Conservation (phyloP, 768 basidiomycete species). For the Naganishia kalamii region DNA sequence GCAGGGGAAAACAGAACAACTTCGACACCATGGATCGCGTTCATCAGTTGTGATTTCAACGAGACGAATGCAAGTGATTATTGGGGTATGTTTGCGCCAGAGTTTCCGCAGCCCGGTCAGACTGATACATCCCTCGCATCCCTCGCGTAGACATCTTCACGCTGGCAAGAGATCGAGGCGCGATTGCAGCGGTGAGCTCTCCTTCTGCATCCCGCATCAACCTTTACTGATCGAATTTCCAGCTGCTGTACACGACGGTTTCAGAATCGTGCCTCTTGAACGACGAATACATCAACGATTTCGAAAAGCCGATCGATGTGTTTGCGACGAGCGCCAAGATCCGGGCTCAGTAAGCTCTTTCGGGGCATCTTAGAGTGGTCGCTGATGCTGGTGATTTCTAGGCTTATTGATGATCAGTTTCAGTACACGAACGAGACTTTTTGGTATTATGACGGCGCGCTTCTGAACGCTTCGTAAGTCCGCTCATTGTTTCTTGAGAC, state of each 20-base stretch:
- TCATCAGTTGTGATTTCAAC: conserved; percentile 75
- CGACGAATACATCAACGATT: conserved; percentile 59
- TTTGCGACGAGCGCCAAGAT: conserved; percentile 59
- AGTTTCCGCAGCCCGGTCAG: not conserved
- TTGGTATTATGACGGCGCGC: conserved; percentile 55
- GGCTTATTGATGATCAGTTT: conserved; percentile 57
- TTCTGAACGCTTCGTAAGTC: conserved; percentile 54
- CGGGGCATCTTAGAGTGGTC: too few species aligned
- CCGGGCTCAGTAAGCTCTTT: conserved; percentile 52
- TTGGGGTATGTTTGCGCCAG: conserved; percentile 31
- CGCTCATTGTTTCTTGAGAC: not conserved
- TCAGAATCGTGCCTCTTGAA: conserved; percentile 72
- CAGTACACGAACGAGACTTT: conserved; percentile 54
- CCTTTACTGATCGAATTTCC: not conserved
- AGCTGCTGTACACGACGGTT: conserved; percentile 72
- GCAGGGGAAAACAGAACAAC: conserved; percentile 51
- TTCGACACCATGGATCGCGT: conserved; percentile 81
- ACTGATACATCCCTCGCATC: too few species aligned
- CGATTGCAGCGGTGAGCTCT: conserved; percentile 64
- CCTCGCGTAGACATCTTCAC: conserved; percentile 65
- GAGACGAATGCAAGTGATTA: conserved; percentile 54
- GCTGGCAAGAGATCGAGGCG: conserved; percentile 68
- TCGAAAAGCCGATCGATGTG: conserved; percentile 52
- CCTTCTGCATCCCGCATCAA: not conserved
- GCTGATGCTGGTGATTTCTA: conserved; percentile 26